phyloP scores from a whole-genome alignment of 225 moss, liverwort and hornwort species.

The Polytrichum formosum region DNA sequence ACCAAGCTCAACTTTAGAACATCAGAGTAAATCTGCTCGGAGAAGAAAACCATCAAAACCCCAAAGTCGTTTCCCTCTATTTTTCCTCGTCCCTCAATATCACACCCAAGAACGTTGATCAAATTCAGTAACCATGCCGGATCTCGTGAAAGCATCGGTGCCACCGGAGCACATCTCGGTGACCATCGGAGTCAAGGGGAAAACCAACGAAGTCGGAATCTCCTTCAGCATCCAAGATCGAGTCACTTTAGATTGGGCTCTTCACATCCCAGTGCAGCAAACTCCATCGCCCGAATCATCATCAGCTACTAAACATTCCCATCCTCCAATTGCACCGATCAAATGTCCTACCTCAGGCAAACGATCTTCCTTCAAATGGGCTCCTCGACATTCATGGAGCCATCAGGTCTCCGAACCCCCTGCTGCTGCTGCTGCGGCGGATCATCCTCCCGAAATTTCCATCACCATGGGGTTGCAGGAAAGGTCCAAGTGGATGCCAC shows the following conservation, averaged over 20 bases:
- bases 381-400: neutral
- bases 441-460: neutral
- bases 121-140: neutral
- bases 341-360: neutral
- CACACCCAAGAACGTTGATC: too few relatives aligned
- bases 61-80: too few relatives aligned
- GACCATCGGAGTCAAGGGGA: neutral
- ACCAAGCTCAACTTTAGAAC: too few relatives aligned
- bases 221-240: conserved; percentile 3
- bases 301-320: neutral
- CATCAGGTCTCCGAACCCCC: neutral
- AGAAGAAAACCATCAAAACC: too few relatives aligned
- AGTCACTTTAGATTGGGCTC: neutral
- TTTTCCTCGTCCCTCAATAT: too few relatives aligned
- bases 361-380: neutral
- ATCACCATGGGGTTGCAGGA: conserved; percentile 2
- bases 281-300: neutral
- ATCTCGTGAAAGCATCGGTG: conserved; percentile 3
- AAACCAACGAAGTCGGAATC: neutral
- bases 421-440: neutral
- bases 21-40: too few relatives aligned
- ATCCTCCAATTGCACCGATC: neutral
- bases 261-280: neutral
- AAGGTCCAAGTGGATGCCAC: neutral
- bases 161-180: conserved; percentile 4